Evolutionary conservation across 2,329 filamentous ascomycete genomes (phyloP).

Genomic region (Neonectria ditissima): DNA sequence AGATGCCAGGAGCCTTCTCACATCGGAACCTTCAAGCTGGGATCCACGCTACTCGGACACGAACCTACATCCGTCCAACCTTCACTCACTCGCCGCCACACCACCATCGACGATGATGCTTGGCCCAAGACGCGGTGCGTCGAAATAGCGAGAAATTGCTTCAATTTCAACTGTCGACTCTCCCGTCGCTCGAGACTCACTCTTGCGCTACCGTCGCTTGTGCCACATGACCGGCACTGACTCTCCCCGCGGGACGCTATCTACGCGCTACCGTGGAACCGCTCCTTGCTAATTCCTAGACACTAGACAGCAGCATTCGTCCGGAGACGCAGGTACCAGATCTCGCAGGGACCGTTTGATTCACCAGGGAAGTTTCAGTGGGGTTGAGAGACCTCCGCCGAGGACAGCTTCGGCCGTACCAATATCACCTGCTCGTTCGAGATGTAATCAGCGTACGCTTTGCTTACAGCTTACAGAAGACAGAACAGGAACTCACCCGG

Average conservation of each 20-base stretch:
- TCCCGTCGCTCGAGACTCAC: neutral
- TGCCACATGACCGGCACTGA: slow-evolving; percentile 18
- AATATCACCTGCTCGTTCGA: slow-evolving; percentile 66
- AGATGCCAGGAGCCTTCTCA: slow-evolving; percentile 20
- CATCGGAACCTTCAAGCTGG: neutral
- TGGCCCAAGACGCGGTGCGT: slow-evolving; percentile 5
- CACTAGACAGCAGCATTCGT: neutral
- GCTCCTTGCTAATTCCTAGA: neutral
- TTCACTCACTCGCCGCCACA: neutral
- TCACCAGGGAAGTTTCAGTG: slow-evolving; percentile 76
- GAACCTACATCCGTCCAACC: slow-evolving; percentile 9
- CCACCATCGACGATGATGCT: neutral
- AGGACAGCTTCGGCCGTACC: slow-evolving; percentile 74
- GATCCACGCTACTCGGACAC: slow-evolving; percentile 13
- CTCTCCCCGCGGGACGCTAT: slow-evolving; percentile 11
- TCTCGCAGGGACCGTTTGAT: neutral
- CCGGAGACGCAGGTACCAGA: neutral
- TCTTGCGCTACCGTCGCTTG: slow-evolving; percentile 7
- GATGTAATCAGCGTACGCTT: slow-evolving; percentile 23
- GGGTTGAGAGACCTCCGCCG: slow-evolving; percentile 71
- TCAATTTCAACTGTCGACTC: slow-evolving; percentile 18
- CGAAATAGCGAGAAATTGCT: slow-evolving; percentile 23
- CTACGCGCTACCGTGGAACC: neutral
- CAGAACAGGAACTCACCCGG: slow-evolving; percentile 63
- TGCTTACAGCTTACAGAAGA: neutral